Evolutionary conservation across 2,329 filamentous ascomycete species (phyloP).

Genomic region (Phyllosticta citrichinensis): DNA sequence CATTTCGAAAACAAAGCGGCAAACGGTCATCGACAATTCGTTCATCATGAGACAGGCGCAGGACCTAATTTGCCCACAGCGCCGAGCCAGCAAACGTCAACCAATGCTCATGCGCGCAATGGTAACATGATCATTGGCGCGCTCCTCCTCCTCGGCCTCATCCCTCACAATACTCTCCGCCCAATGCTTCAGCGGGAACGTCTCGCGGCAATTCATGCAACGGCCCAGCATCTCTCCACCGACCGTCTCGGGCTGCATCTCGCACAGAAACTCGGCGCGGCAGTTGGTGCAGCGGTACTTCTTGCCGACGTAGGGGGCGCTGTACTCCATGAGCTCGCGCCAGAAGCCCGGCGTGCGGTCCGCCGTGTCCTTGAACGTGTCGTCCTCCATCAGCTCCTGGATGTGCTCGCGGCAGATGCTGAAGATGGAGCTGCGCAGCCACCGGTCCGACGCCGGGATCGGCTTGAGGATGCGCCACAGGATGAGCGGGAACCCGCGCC

Average conservation of each 20-base stretch:
- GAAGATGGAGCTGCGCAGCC: background rate
- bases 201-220: background rate
- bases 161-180: background rate
- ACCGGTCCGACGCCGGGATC: background rate
- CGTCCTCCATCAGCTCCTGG: background rate
- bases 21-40: background rate
- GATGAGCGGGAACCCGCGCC: background rate
- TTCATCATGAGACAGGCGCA: background rate
- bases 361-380: background rate
- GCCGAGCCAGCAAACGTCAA: background rate
- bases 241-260: background rate
- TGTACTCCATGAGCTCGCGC: background rate
- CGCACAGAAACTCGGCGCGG: background rate
- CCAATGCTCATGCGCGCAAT: background rate
- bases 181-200: background rate
- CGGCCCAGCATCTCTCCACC: background rate
- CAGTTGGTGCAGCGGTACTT: background rate
- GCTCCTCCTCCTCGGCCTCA: background rate
- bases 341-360: background rate
- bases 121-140: background rate
- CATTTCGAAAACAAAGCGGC: background rate
- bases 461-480: background rate
- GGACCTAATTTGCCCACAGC: background rate
- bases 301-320: background rate
- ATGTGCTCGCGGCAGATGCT: background rate